Evolutionary conservation across 352 stramenopile genomes (phyloP), one percentile per base, ranked within the genome.

Genomic region (Globisporangium solare): DNA sequence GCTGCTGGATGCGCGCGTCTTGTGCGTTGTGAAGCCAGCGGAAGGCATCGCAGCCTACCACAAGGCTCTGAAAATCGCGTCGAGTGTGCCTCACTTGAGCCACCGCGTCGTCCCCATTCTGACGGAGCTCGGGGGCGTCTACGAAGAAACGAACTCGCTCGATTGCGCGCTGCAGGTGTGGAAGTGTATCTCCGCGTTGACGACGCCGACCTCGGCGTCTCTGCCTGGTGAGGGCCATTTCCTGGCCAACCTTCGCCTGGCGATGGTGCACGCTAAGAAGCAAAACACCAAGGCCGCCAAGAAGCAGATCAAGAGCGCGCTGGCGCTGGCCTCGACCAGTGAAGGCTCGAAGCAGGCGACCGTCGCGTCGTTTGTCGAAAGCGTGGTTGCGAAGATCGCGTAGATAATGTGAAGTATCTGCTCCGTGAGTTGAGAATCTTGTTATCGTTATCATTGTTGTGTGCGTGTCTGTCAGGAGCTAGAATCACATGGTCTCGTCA

Each of bases 141-240:
- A 83, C 49, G 82, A 92, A 56, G 66, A 76, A 35, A 21, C 67
- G 10, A 60, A 71, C 2, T 55, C 64, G 3, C 57, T 76, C 24
- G 74, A 92, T 46, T 61, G 64, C 21, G 82, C 82, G 6, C 71
- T 88, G 37, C 80, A 75, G 20, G 66, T 86, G 56, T 92, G 82
- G 82, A 86, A 86, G 56, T 69, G 73, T 22, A 58, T 89, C 20
- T 41, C 54, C 8, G 41, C 14, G 18, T 14, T 66, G 51, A 48
- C 40, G 14, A 21, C 50, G 17, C 3, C 17, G 1, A 43, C 22
- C 12, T n/a, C n/a, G n/a, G 0, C 48, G 7, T 43, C 68, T 17
- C 10, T 27, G 6, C 65, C 77, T 47, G 60, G 65, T 21, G 8
- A 50, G 11, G 42, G 59, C 1, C 47, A 53, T 14, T 89, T 86